Base-by-base conservation (phyloP, 2,329 filamentous ascomycete genomes). In the Pseudogymnoascus destructans region DNA sequence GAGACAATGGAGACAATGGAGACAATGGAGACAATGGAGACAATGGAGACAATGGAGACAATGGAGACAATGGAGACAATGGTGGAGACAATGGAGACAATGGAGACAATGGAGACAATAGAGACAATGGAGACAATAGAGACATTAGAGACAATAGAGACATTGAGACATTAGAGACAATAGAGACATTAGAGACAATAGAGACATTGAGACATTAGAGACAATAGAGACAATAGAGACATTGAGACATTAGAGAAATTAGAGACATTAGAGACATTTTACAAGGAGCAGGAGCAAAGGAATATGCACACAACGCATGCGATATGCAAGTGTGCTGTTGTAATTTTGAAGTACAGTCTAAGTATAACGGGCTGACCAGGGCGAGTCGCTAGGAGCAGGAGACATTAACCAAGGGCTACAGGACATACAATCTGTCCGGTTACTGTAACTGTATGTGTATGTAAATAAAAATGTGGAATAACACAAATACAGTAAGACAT, bases 401-500 rank as follows among this genome's bases (percentile, higher is more conserved):
- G 40, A 23, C 11, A 46, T 46, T 46, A 25, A 46, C 19, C 40
- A 23, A 36, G 35, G 35, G 35, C 35, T 17, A 33, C 4, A n/a
- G 32, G 32, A 33, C 11, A 21, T 40, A 40, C 35, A 36, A 36
- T 36, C n/a, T 36, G 35, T 36, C n/a, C 35, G 32, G 32, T 35
- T 46, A 17, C 19, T 46, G 36, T 21, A 40, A 11, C 36, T 21
- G 38, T 25, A 7, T 21, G 38, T 25, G 7, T 21, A 46, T 46
- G 40, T 42, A 5, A 9, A 13, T 33, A 42, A 23, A 42, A 42
- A 21, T 42, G 19, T 19, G 5, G 38, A 21, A 21, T 23, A 42
- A 46, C 40, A 46, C 21, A 46, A 46, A 25, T 46, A 46, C 21
- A 46, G 40, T 46, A 46, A 46, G 40, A 46, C 40, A 46, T 25